Conservation (phyloP, 1,139 yeast genomes). For the Casaregolazyma lundiana region DNA sequence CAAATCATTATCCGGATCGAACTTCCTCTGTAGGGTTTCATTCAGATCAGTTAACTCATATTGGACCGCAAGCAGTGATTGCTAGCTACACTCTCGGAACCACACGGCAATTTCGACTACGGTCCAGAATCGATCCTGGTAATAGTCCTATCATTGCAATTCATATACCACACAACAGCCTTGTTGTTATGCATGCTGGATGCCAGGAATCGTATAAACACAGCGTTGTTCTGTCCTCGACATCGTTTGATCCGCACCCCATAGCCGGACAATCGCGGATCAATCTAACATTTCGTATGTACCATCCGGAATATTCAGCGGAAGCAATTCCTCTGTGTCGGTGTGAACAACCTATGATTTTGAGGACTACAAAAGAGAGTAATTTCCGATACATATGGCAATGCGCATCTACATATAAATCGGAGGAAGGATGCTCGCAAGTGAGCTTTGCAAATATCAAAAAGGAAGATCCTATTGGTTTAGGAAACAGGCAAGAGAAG, state of each 20-base stretch:
- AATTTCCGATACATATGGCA: constrained; percentile 41
- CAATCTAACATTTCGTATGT: constrained; percentile 61
- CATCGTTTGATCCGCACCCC: constrained; percentile 39
- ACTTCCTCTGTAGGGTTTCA: constrained; percentile 62
- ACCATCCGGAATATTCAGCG: constrained; percentile 35
- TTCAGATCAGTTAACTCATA: constrained; percentile 62
- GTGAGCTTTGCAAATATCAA: constrained; percentile 16
- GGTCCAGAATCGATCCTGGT: constrained; percentile 32
- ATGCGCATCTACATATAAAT: constrained; percentile 40
- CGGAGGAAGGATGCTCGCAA: constrained; percentile 24
- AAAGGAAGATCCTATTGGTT: constrained; percentile 11
- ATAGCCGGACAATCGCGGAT: constrained; percentile 48
- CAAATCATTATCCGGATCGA: constrained; percentile 50
- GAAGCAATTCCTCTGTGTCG: constrained; percentile 48
- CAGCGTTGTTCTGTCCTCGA: constrained; percentile 40
- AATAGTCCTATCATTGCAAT: constrained; percentile 41
- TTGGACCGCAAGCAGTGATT: constrained; percentile 66
- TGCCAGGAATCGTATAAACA: constrained; percentile 72
- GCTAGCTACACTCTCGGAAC: constrained; percentile 65
- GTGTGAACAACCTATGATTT: constrained; percentile 43
- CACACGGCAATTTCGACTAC: constrained; percentile 57
- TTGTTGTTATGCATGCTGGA: constrained; percentile 69
- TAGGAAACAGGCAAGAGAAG: not conserved
- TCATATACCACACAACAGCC: constrained; percentile 59
- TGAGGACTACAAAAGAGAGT: constrained; percentile 25